Conservation (phyloP, 768 basidiomycete species). For the Lactifluus subvellereus region DNA sequence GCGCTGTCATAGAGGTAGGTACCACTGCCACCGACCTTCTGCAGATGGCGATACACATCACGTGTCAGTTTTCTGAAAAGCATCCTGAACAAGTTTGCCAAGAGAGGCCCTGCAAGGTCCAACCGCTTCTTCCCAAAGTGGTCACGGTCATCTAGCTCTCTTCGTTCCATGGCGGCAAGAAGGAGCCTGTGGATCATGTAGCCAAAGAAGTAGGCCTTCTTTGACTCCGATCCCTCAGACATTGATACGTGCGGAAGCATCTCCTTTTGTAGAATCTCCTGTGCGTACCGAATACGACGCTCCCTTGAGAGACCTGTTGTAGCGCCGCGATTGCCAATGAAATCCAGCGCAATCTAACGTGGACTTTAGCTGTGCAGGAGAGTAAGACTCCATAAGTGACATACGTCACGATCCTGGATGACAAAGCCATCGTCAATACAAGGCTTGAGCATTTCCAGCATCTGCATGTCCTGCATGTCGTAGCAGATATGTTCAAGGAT, state of each 20-base stretch:
- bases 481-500: conserved; percentile 98
- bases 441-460: conserved; percentile 97
- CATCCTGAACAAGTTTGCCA: conserved; percentile 98
- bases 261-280: conserved; percentile 97
- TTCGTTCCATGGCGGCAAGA: conserved; percentile 86
- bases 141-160: conserved; percentile 97
- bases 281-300: conserved; percentile 90
- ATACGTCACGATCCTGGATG: conserved; percentile 91
- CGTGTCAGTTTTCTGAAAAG: conserved; percentile 94
- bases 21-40: conserved; percentile 60
- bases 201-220: conserved; percentile 99
- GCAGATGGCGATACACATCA: conserved; percentile 94
- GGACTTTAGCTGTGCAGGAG: conserved; percentile 18
- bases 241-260: conserved; percentile 97
- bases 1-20: background rate
- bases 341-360: conserved; percentile 72
- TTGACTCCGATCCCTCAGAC: conserved; percentile 91
- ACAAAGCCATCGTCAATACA: conserved; percentile 99
- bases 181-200: conserved; percentile 98
- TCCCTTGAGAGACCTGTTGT: conserved; percentile 89
- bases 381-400: conserved; percentile 18
- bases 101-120: conserved; percentile 90
- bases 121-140: conserved; percentile 98
- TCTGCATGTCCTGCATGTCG: conserved; percentile 91
- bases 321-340: conserved; percentile 97